Evolutionary conservation across 163 green algal genomes (phyloP), one percentile per base, ranked within the genome.

Genomic region (Scenedesmus sp.): DNA sequence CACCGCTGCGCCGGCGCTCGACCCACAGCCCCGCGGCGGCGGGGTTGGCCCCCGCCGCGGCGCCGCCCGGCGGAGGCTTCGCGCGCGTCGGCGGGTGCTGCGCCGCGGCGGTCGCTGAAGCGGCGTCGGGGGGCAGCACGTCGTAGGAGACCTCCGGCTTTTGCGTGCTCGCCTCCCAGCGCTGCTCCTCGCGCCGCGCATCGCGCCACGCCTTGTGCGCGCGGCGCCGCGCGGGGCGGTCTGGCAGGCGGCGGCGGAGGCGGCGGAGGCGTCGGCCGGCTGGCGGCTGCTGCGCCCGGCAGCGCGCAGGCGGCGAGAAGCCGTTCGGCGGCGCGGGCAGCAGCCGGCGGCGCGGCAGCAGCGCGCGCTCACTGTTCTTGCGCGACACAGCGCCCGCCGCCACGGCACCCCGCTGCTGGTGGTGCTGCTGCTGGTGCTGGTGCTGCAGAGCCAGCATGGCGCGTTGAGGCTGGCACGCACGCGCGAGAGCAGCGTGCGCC

Each of bases 171-270:
- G 31, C 31, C 50, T 29, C 15, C 22, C 24, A 75, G 26, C 33
- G 50, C 31, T 63, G 28, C 31, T 63, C n/a, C 20, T 48, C 26
- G 24, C 34, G 28, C 66, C 58, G 47, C 48, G 47, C 48, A 47
- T 75, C 31, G 24, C 58, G 47, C 66, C 66, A 75, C 13, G 39
- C 48, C 66, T 63, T 75, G 66, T 63, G 66, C 5, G 47, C 33
- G 22, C 63, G 39, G 14, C 63, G 63, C 15, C 42, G 22, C 13
- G 63, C 63, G 2, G 63, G n/a, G 1, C 63, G 63, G 42, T n/a
- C 63, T 72, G 63, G 24, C n/a, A n/a, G n/a, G n/a, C n/a, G n/a
- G n/a, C n/a, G n/a, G n/a, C n/a, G n/a, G n/a, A n/a, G n/a, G n/a
- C n/a, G 1, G 45, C 17, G 31, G n/a, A 22, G 6, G n/a, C 63